Evolutionary conservation across 306 rosid species (phyloP).

Genomic region (Corylus americana): DNA sequence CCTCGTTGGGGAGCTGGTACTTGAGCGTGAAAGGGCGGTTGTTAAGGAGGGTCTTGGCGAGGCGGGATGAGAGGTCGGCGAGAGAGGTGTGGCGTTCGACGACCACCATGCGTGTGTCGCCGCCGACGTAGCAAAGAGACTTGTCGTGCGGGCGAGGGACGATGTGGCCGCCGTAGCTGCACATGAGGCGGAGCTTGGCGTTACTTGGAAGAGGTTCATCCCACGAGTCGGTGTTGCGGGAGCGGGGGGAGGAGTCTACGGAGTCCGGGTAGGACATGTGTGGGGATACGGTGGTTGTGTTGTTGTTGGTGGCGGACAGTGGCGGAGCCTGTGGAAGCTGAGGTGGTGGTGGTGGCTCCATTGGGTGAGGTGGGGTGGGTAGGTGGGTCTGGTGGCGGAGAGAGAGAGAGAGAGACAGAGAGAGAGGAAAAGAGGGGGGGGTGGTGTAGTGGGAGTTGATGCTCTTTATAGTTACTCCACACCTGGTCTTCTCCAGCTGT

Average conservation of each 20-base stretch:
- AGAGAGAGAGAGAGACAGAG: slow-evolving; percentile 9
- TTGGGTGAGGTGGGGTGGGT: slow-evolving; percentile 7
- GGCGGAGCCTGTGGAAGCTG: slow-evolving; percentile 18
- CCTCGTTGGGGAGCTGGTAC: slow-evolving; percentile 93
- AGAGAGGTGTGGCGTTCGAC: slow-evolving; percentile 73
- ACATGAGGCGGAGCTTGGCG: slow-evolving; percentile 82
- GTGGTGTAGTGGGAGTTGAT: neutral
- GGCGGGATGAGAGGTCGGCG: slow-evolving; percentile 67
- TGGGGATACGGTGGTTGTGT: slow-evolving; percentile 27
- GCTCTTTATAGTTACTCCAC: slow-evolving; percentile 42
- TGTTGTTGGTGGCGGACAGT: slow-evolving; percentile 26
- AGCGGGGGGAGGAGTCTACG: slow-evolving; percentile 77
- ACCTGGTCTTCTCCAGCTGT: slow-evolving; percentile 30
- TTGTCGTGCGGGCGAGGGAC: slow-evolving; percentile 96
- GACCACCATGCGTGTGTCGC: slow-evolving; percentile 85
- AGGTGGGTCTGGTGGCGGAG: neutral
- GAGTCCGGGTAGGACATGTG: slow-evolving; percentile 69
- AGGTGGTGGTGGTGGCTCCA: slow-evolving; percentile 45
- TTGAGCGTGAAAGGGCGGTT: slow-evolving; percentile 68
- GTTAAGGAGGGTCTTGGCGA: slow-evolving; percentile 68
- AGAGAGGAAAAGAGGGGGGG: slow-evolving; percentile 1
- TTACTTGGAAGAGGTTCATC: slow-evolving; percentile 63
- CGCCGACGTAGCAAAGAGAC: slow-evolving; percentile 92
- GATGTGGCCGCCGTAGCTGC: slow-evolving; percentile 96
- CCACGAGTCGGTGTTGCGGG: slow-evolving; percentile 84